phyloP scores from a whole-genome alignment of 768 basidiomycete genomes.

The Rossbeevera mucosa region DNA sequence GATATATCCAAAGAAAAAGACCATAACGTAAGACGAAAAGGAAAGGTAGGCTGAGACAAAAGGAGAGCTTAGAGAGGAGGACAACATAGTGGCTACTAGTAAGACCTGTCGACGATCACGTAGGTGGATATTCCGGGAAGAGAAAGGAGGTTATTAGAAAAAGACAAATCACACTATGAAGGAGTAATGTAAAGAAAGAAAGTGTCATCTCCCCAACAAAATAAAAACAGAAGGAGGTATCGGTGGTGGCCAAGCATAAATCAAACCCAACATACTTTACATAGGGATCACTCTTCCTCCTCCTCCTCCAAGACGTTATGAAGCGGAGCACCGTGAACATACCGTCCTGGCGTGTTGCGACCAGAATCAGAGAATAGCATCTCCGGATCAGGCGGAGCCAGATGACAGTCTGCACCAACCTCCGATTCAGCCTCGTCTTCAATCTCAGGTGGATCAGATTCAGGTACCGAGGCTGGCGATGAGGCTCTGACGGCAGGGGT shows the following conservation, averaged over 20 bases:
- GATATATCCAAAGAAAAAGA: constrained; percentile 5
- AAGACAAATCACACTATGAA: constrained; percentile 1
- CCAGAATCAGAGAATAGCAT: constrained; percentile 44
- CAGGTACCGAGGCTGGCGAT: constrained; percentile 15
- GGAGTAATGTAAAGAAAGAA: neutral
- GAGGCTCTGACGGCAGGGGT: constrained; percentile 2
- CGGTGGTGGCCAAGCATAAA: constrained; percentile 18
- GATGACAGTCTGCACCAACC: constrained; percentile 10
- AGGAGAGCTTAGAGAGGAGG: neutral
- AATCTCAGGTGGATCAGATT: constrained; percentile 25
- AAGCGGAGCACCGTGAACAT: constrained; percentile 79
- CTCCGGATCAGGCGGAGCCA: constrained; percentile 33
- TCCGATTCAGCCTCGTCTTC: constrained; percentile 29
- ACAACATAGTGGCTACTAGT: constrained; percentile 21
- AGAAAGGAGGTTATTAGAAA: constrained; percentile 20
- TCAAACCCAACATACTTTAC: constrained; percentile 21
- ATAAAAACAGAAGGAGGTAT: constrained; percentile 14
- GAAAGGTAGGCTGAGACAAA: neutral
- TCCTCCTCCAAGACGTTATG: constrained; percentile 85
- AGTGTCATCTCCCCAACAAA: constrained; percentile 2
- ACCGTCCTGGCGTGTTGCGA: constrained; percentile 63
- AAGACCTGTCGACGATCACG: constrained; percentile 21
- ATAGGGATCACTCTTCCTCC: constrained; percentile 48
- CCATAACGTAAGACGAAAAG: constrained; percentile 8
- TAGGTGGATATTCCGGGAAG: constrained; percentile 13